Percentiles rank a stretch among this genome's conserved stretches.
Evolutionary conservation across 495 filamentous ascomycete genomes (phyloP).

Genomic region (Darksidea phi): DNA sequence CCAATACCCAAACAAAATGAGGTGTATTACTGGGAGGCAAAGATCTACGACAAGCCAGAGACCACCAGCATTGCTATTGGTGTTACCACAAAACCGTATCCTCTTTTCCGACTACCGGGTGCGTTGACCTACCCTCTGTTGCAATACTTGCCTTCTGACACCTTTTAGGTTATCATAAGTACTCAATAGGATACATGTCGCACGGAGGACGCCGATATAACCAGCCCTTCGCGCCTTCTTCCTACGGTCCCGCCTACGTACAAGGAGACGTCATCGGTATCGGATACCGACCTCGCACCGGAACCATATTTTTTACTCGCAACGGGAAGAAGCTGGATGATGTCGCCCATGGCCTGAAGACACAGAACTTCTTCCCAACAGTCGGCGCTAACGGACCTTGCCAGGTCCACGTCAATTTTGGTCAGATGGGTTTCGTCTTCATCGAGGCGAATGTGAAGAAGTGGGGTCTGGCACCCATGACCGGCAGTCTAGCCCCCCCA

Average conservation of each 20-base stretch:
- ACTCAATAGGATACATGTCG: constrained; percentile 86
- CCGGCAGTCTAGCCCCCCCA: constrained; percentile 88
- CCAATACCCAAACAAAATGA: constrained; percentile 98
- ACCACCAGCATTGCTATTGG: constrained; percentile 80
- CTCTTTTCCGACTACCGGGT: constrained; percentile 91
- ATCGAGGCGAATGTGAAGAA: constrained; percentile 99
- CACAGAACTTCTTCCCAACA: constrained; percentile 95
- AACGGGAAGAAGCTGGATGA: constrained; percentile 98
- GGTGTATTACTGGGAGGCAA: constrained; percentile 99
- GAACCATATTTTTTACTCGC: constrained; percentile 95
- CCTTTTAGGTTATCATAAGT: constrained; percentile 69
- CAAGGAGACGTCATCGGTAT: constrained; percentile 97
- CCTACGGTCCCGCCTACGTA: constrained; percentile 77
- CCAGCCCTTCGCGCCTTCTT: constrained; percentile 76
- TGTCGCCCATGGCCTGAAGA: constrained; percentile 85
- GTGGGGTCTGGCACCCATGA: constrained; percentile 96
- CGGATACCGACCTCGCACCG: constrained; percentile 90
- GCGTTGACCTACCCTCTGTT: not conserved
- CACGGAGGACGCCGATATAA: constrained; percentile 83
- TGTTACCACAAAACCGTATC: constrained; percentile 94
- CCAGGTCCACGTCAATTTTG: constrained; percentile 93
- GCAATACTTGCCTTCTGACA: constrained; percentile 1
- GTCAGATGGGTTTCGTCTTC: constrained; percentile 95
- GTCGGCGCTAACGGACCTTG: constrained; percentile 92
- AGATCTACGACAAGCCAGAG: constrained; percentile 96